Base-by-base conservation (phyloP, 768 basidiomycete species). In the Lactarius hengduanensis region DNA sequence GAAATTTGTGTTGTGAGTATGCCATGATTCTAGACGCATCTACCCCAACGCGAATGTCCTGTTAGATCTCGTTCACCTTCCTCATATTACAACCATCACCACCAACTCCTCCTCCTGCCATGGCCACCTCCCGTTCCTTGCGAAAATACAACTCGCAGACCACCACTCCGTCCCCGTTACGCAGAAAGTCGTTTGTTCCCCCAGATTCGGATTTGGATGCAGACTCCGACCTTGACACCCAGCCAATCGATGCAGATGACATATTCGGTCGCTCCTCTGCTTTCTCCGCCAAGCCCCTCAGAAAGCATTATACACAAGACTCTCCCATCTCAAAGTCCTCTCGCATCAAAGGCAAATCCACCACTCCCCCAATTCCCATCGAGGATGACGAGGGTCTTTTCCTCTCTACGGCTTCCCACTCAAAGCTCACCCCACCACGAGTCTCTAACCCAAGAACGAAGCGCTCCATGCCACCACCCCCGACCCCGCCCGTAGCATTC, bases 361-460 rank as follows among this genome's bases (percentile, higher is more conserved):
- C 40, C 32, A 26, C 57, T 16, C 47, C 61, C 15, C 40, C 60
- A 9, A 10, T 32, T 40, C 67, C 57, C 26, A 32, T 69, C 8
- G 68, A 66, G 56, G 70, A 71, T 58, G 69, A 66, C 9, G 70
- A 69, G 10, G 68, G 68, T 15, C 59, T 71, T 16, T 71, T 71
- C 41, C 64, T 70, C 10, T 69, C 70, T 4, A 22, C 64, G 2
- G 28, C 30, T 22, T 32, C 69, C 2, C 59, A 59, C 18, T 15
- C 59, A n/a, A 64, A 58, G 57, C 53, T 30, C 15, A 40, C 59
- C 30, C 43, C 57, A 16, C 64, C 57, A 22, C 64, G 70, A 54
- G n/a, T 10, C 4, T 50, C 61, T 16, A 59, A 47, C 26, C 20
- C 38, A 36, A 63, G 62, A 67, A 30, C 57, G 32, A 68, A 58